Conservation (phyloP, 2,329 filamentous ascomycete species). For the Claviceps spartinae region DNA sequence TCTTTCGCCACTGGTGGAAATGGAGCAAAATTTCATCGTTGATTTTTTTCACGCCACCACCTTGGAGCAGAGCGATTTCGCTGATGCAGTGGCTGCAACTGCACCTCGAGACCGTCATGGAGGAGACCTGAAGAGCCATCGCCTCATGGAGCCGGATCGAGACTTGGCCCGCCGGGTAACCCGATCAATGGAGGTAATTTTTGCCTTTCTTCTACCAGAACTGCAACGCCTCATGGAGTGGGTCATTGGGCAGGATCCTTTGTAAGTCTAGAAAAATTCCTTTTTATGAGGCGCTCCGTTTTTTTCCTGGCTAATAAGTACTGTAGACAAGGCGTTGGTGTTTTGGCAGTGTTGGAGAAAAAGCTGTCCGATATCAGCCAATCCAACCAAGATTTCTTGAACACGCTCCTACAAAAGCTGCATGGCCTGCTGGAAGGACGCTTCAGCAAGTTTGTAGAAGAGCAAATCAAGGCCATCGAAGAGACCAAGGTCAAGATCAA, state of each 20-base stretch:
- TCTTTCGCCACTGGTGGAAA: constrained; percentile 67
- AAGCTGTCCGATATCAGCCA: constrained; percentile 70
- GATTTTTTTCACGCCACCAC: constrained; percentile 95
- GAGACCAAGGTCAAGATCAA: constrained; percentile 99
- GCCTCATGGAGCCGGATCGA: constrained; percentile 78
- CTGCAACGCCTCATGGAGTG: constrained; percentile 72
- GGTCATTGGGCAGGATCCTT: constrained; percentile 64
- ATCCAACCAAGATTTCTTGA: constrained; percentile 85
- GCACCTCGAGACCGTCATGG: constrained; percentile 55
- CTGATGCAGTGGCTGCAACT: constrained; percentile 57
- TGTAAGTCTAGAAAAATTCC: constrained; percentile 41
- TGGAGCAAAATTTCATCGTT: constrained; percentile 95
- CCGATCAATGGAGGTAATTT: constrained; percentile 81
- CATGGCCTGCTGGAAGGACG: constrained; percentile 60
- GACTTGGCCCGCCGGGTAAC: constrained; percentile 72
- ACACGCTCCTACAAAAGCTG: constrained; percentile 64
- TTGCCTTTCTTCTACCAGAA: constrained; percentile 66
- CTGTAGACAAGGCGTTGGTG: constrained; percentile 70
- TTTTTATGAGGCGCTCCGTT: background rate
- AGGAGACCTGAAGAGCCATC: constrained; percentile 58
- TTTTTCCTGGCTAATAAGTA: constrained; percentile 6
- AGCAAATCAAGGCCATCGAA: constrained; percentile 89
- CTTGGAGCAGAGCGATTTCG: constrained; percentile 66
- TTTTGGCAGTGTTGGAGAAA: constrained; percentile 67
- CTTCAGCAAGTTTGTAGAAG: constrained; percentile 83